Evolutionary conservation across 2,329 filamentous ascomycete species (phyloP), one percentile per base, ranked within the genome.

Genomic region (Huntiella omanensis): DNA sequence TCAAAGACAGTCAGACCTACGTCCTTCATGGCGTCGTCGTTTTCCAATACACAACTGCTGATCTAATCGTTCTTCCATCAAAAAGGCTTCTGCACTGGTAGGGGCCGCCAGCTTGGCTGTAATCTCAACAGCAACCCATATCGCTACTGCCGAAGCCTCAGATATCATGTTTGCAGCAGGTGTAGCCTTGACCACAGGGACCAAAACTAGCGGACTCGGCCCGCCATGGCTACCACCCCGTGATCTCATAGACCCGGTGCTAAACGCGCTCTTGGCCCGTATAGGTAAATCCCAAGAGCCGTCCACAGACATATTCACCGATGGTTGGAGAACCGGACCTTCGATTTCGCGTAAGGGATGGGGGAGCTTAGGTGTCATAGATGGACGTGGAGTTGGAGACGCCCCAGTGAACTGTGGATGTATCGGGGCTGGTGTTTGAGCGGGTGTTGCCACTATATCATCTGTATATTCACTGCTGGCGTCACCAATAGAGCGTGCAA

Each of bases 41-140:
- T 50, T 50, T 6, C 48, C 48, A 32, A 50, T 50, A 38, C 48
- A 50, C 13, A 50, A 38, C 33, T 50, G 48, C 13, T 50, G 48
- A 33, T 50, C 48, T 19, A 50, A 38, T 4, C 44, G 48, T 3
- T 33, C 22, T 33, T 47, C 48, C 48, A 50, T 50, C 1, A 50
- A 11, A 34, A 50, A 50, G 2, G 48, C 48, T 37, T 50, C 48
- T 22, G 46, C 44, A 41, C 56, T 61, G n/a, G 45, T 42, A 13
- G 48, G 48, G 19, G 48, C 48, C 36, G 48, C 49, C 4, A 66
- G 51, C 40, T 62, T 62, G 6, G 63, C 61, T 11, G 60, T 65
- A 34, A 73, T 53, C 54, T 73, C 64, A 43, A 73, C 59, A 3
- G 68, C 66, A 2, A 60, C 64, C 70, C 66, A 73, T n/a, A 71